Evolutionary conservation across 148 eudicot genomes (phyloP).

Genomic region (Rhododendron kiyosumense): DNA sequence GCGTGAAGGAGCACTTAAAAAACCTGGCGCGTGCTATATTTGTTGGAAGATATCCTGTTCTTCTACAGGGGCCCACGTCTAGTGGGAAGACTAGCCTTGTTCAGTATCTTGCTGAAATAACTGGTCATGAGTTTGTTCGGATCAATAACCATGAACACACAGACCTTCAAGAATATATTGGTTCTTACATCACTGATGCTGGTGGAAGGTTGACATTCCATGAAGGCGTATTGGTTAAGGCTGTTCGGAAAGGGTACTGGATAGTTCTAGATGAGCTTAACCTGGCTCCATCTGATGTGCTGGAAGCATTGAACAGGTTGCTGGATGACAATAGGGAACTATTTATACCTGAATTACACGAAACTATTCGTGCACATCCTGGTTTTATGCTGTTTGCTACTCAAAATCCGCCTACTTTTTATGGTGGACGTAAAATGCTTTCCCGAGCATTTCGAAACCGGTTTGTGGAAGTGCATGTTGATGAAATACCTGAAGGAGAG

Average conservation of each 20-base stretch:
- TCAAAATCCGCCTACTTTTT: slow-evolving; percentile 91
- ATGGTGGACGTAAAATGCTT: slow-evolving; percentile 96
- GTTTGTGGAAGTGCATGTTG: slow-evolving; percentile 94
- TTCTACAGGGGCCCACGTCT: slow-evolving; percentile 96
- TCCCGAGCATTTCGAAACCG: slow-evolving; percentile 98
- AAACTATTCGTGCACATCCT: slow-evolving; percentile 83
- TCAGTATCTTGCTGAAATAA: slow-evolving; percentile 80
- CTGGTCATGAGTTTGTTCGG: slow-evolving; percentile 87
- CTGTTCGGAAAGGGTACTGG: slow-evolving; percentile 90
- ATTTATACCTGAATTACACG: slow-evolving; percentile 79
- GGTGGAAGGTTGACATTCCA: slow-evolving; percentile 79
- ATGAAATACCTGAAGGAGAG: slow-evolving; percentile 86
- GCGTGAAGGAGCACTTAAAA: slow-evolving; percentile 69
- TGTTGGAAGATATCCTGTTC: slow-evolving; percentile 83
- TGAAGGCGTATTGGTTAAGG: slow-evolving; percentile 89
- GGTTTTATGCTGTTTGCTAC: slow-evolving; percentile 96
- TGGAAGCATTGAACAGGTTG: slow-evolving; percentile 90
- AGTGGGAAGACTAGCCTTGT: slow-evolving; percentile 98
- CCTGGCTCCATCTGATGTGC: slow-evolving; percentile 93
- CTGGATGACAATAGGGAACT: slow-evolving; percentile 94
- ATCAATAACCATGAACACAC: slow-evolving; percentile 97
- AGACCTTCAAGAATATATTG: slow-evolving; percentile 90
- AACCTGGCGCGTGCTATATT: slow-evolving; percentile 75
- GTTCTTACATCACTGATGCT: slow-evolving; percentile 85
- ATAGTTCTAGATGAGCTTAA: slow-evolving; percentile 96